phyloP scores from a whole-genome alignment of 176 grass and related monocot genomes.

The Carex cristatella region DNA sequence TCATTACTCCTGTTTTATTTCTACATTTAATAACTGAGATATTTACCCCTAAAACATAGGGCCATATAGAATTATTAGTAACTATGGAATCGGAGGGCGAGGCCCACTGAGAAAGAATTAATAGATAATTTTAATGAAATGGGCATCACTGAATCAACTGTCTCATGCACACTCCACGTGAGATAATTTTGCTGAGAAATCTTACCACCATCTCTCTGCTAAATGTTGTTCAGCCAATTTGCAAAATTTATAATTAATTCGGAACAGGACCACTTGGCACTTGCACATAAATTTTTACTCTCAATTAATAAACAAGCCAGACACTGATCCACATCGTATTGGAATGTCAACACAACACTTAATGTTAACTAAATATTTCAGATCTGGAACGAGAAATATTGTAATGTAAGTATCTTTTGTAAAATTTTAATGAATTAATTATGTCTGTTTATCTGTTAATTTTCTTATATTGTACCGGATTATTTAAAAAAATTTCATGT shows the following conservation, averaged over 20 bases:
- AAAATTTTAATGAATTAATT: not conserved
- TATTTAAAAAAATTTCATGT: too few species aligned
- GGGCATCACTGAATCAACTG: not conserved
- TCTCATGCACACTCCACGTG: not conserved
- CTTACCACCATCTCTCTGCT: not conserved
- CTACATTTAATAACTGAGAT: not conserved
- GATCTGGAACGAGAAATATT: not conserved
- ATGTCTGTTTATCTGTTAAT: not conserved
- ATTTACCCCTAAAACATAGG: not conserved
- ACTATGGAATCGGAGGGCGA: not conserved
- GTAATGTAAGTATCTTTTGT: not conserved
- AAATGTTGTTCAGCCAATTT: not conserved
- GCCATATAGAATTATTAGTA: conserved; percentile 13
- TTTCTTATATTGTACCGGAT: too few species aligned
- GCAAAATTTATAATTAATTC: not conserved
- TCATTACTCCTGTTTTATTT: too few species aligned
- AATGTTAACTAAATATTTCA: not conserved
- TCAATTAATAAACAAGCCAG: not conserved
- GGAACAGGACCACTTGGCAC: not conserved
- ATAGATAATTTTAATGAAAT: not conserved
- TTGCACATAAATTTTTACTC: not conserved
- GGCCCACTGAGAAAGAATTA: not conserved
- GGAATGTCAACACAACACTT: not conserved
- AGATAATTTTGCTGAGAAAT: not conserved
- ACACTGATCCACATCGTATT: not conserved